Conservation (phyloP, 768 basidiomycete species). For the Leccinum imitatum region DNA sequence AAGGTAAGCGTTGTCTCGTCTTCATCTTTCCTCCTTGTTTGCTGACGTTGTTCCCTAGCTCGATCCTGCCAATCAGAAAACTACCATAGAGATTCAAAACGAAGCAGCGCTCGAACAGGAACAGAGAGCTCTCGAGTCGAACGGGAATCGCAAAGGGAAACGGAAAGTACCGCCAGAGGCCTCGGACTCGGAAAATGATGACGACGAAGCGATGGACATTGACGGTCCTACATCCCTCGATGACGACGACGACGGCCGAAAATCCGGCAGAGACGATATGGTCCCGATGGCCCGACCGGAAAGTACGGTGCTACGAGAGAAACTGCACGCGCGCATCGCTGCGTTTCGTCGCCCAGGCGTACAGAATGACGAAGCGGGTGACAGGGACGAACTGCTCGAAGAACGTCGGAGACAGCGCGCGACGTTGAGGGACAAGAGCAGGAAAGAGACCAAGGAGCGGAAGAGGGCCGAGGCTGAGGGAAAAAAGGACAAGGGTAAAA, state of each 20-base stretch:
- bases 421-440: too few species aligned
- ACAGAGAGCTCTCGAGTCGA: neutral
- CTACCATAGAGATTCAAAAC: slow-evolving; percentile 69
- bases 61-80: slow-evolving; percentile 87
- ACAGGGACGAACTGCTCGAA: slow-evolving; percentile 81
- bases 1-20: slow-evolving; percentile 52
- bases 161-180: slow-evolving; percentile 38
- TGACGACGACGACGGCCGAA: neutral
- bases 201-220: slow-evolving; percentile 27
- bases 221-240: slow-evolving; percentile 34
- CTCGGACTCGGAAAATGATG: slow-evolving; percentile 17
- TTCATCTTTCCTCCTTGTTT: too few species aligned
- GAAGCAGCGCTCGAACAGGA: slow-evolving; percentile 35
- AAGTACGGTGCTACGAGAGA: slow-evolving; percentile 62
- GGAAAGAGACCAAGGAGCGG: too few species aligned
- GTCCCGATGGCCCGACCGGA: slow-evolving; percentile 66
- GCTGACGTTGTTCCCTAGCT: slow-evolving; percentile 42
- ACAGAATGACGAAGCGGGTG: slow-evolving; percentile 44
- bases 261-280: slow-evolving; percentile 25
- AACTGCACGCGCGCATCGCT: slow-evolving; percentile 73
- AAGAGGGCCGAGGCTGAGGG: too few species aligned
- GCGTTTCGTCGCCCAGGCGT: slow-evolving; percentile 49
- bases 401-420: slow-evolving; percentile 77
- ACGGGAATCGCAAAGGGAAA: slow-evolving; percentile 43
- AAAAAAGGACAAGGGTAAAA: too few species aligned